Evolutionary conservation across 192 early-diverging fungal species (phyloP), one percentile per base, ranked within the genome.

Genomic region (Spizellomyces punctatus): DNA sequence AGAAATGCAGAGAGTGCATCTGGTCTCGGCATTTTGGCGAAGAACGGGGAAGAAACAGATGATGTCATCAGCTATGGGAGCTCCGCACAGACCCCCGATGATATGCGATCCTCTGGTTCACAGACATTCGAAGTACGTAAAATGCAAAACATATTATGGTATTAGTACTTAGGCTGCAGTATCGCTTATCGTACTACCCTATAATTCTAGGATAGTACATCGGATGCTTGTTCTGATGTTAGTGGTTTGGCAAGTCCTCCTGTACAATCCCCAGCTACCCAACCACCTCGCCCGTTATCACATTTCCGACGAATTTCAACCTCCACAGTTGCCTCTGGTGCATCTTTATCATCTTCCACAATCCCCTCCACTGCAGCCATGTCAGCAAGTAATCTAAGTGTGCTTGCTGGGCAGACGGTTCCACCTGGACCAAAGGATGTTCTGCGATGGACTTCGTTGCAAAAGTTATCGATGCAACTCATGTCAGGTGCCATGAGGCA

Each of bases 381-480:
- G 19, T 55, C 54, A 16, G 42, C 14, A 22, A 75, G 41, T 22
- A 27, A 22, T 43, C 17, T 54, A 58, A 44, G n/a, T 57, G 12
- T 57, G 48, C 22, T 19, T 10, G 41, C 46, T 27, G 16, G 19
- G 10, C 12, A 46, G 19, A 41, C 63, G 5, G 64, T 64, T 44
- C 78, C 78, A 42, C 71, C 78, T 0, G 78, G 74, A 21, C 78
- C 78, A 36, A 65, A 76, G 8, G 78, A 79, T 46, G 55, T 73
- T 19, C 71, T 83, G 36, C 67, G 67, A 67, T 83, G 79, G 82
- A 83, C 78, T 0, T 42, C 58, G 5, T 62, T 83, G 22, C 48
- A 65, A 8, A 46, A 41, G 4, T 50, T 83, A 7, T 67, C 76
- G 10, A 45, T 70, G 5, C 60, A 66, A 22, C 44, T 83, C 6